Base-by-base conservation (phyloP, 2,329 filamentous ascomycete species). In the Trichophyton equinum region DNA sequence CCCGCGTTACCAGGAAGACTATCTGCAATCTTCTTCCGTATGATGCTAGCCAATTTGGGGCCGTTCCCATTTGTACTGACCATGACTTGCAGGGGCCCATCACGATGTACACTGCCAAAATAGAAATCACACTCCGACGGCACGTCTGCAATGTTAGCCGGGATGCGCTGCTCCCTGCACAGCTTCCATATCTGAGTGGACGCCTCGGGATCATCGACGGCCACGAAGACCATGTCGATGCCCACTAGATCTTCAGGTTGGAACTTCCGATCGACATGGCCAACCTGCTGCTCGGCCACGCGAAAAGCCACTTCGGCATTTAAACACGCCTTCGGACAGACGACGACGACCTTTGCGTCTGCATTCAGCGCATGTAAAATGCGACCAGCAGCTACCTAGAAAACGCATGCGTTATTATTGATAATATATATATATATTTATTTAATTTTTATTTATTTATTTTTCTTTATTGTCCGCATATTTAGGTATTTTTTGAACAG, bases 41-140 rank as follows among this genome's bases (percentile, higher is more conserved):
- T 88, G 56, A 91, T 85, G 66, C 89, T 92, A 8, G 94, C 94
- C 65, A 99, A 77, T 71, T 92, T 86, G 0, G 94, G 94, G 0
- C 94, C 94, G 72, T 96, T 96, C 59, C 94, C 94, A 72, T 97
- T 99, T 40, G 94, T 99, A 77, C 89, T 95, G 67, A 99, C 92
- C 94, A 99, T 99, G 69, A 99, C 87, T 78, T 99, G 94, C 63
- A 99, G 76, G 4, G 94, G 94, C 0, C 94, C 94, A 72, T 99
- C 94, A 58, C 94, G 86, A 75, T 99, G 89, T 44, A 96, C 86
- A 71, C 88, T 94, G 64, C 94, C 94, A 76, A 99, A 99, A 79
- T 96, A 99, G 72, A 99, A 99, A 71, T 99, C 94, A 75, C 94
- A 99, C 74, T 99, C 94, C 0, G 90, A 83, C 0, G 94, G 94